Percentiles rank a stretch among this genome's conserved stretches.
phyloP scores from a whole-genome alignment of 148 eudicot species.

The Vaccinium darrowii region DNA sequence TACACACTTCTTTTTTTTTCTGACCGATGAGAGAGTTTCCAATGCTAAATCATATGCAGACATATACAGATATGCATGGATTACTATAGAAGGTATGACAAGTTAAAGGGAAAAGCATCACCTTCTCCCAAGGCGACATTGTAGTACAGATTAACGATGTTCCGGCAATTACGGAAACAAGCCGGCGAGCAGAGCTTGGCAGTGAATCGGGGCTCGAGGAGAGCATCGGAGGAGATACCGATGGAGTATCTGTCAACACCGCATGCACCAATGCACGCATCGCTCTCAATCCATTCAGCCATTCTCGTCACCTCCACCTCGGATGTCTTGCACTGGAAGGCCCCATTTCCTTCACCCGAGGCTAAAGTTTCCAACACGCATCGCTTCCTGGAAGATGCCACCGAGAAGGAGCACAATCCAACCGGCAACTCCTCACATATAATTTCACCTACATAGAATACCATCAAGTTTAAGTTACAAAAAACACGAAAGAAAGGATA shows the following conservation, averaged over 20 bases:
- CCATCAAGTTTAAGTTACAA: background rate
- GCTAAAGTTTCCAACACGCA: constrained; percentile 37
- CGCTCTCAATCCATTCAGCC: constrained; percentile 36
- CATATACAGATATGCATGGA: background rate
- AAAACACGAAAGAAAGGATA: background rate
- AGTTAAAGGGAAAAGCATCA: background rate
- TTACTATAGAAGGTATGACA: background rate
- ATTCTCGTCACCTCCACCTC: constrained; percentile 27
- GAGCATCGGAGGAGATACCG: constrained; percentile 44
- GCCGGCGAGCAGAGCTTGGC: constrained; percentile 32
- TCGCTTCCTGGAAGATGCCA: constrained; percentile 32
- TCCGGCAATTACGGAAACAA: constrained; percentile 39
- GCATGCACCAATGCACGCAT: constrained; percentile 31
- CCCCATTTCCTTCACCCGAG: constrained; percentile 1
- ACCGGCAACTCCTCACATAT: constrained; percentile 40
- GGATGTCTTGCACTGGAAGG: constrained; percentile 35
- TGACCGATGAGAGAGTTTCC: background rate
- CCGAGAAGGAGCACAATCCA: constrained; percentile 35
- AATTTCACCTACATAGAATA: constrained; percentile 26
- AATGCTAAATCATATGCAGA: background rate
- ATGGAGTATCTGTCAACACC: constrained; percentile 34
- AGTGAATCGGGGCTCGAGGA: constrained; percentile 27
- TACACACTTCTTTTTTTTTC: background rate
- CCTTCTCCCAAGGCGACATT: constrained; percentile 47
- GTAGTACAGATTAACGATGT: constrained; percentile 41